Conservation (phyloP, 345 rosid species). For the Anastatica hierochuntica region DNA sequence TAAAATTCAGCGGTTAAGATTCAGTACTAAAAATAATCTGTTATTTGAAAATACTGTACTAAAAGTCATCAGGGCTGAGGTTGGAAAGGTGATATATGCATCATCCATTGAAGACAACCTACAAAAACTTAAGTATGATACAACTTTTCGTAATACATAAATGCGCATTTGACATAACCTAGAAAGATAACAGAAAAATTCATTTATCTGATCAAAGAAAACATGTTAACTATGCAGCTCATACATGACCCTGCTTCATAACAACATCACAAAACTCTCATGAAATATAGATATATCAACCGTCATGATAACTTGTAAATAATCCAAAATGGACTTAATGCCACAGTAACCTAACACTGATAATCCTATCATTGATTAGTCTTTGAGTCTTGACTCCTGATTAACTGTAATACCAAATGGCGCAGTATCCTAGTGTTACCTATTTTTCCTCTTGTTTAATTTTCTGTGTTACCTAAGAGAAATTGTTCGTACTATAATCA, state of each 20-base stretch:
- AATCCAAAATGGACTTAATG: background rate
- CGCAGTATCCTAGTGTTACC: slow-evolving; percentile 1
- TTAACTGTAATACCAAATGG: background rate
- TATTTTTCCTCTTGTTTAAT: background rate
- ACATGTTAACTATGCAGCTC: background rate
- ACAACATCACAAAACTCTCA: background rate
- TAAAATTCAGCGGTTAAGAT: too few species aligned
- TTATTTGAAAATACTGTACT: too few species aligned
- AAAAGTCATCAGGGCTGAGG: too few species aligned
- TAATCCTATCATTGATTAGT: background rate
- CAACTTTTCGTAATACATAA: too few species aligned
- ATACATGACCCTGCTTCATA: background rate
- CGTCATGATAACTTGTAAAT: background rate
- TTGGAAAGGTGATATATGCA: too few species aligned
- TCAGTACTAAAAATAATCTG: too few species aligned
- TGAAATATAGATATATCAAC: background rate
- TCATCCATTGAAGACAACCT: too few species aligned
- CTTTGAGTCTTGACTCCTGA: background rate
- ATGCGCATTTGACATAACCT: too few species aligned
- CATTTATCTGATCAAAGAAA: background rate
- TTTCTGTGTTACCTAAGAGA: background rate
- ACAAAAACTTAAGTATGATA: too few species aligned
- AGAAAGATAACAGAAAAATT: background rate
- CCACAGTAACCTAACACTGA: background rate
- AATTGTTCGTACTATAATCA: background rate